Percentiles rank a stretch among this genome's conserved stretches.
Evolutionary conservation across 176 grass and related monocot species (phyloP).

Genomic region (Alloteropsis semialata): DNA sequence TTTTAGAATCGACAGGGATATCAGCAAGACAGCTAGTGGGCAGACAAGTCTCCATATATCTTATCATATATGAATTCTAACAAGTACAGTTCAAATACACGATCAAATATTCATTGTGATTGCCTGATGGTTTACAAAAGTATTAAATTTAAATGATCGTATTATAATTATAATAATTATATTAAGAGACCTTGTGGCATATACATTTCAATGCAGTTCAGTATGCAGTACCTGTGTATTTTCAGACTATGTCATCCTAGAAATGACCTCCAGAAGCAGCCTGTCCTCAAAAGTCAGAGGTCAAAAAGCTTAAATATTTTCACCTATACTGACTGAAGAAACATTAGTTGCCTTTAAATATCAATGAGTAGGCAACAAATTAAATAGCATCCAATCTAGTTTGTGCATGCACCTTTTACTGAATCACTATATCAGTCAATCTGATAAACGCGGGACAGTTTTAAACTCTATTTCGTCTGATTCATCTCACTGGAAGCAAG

Average conservation of each 20-base stretch:
- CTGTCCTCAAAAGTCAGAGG: background rate
- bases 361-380: background rate
- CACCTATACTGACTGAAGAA: background rate
- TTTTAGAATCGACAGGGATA: background rate
- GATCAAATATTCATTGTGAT: background rate
- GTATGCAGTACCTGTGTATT: background rate
- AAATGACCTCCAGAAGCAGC: background rate
- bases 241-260: background rate
- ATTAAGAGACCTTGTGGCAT: background rate
- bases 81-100: background rate
- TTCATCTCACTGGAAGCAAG: background rate
- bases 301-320: background rate
- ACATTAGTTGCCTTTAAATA: background rate
- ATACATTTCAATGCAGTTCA: background rate
- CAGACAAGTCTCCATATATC: background rate
- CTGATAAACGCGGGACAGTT: background rate
- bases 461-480: background rate
- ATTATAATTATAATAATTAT: no score
- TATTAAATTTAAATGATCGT: background rate
- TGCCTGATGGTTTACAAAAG: background rate
- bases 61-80: background rate
- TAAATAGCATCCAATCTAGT: background rate
- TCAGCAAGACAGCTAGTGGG: background rate
- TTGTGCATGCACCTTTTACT: background rate
- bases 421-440: no score